Evolutionary conservation across 176 grass and related monocot genomes (phyloP).

Genomic region (Avena atlantica): DNA sequence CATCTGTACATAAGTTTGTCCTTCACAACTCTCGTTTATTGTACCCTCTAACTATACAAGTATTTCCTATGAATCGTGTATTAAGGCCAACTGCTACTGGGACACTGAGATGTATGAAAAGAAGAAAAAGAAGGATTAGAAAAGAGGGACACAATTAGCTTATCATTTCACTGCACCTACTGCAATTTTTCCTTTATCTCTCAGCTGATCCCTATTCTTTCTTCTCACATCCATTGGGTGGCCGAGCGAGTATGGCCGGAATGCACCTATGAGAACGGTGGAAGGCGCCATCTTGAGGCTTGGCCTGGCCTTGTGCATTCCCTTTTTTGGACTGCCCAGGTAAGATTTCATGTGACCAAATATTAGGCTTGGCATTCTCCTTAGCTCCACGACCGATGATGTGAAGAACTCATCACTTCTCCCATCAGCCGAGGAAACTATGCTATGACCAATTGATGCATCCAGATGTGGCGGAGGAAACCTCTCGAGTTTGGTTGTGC

Average conservation of each 20-base stretch:
- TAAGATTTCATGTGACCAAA: slow-evolving; percentile 68
- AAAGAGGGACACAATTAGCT: slow-evolving; percentile 32
- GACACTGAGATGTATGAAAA: slow-evolving; percentile 21
- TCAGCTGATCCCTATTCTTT: slow-evolving; percentile 62
- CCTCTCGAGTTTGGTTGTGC: slow-evolving; percentile 73
- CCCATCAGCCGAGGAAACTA: slow-evolving; percentile 46
- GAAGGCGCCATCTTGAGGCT: slow-evolving; percentile 65
- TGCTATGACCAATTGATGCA: slow-evolving; percentile 66
- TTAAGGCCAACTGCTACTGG: slow-evolving; percentile 14
- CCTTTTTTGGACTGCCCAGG: slow-evolving; percentile 53
- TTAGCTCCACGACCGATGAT: slow-evolving; percentile 56
- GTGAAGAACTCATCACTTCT: slow-evolving; percentile 63
- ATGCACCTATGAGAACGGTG: slow-evolving; percentile 68
- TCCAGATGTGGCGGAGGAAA: slow-evolving; percentile 98
- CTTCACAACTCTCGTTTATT: slow-evolving; percentile 44
- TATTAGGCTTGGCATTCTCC: slow-evolving; percentile 52
- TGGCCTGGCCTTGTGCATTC: slow-evolving; percentile 49
- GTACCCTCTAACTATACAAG: slow-evolving; percentile 44
- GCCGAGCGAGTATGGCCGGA: slow-evolving; percentile 63
- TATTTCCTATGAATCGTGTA: slow-evolving; percentile 33
- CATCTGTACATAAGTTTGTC: slow-evolving; percentile 37
- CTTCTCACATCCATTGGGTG: slow-evolving; percentile 63
- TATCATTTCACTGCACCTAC: slow-evolving; percentile 56
- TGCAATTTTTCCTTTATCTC: slow-evolving; percentile 57
- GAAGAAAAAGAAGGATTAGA: background rate